phyloP scores from a whole-genome alignment of 1,284 basidiomycete genomes.

The Meira nashicola region DNA sequence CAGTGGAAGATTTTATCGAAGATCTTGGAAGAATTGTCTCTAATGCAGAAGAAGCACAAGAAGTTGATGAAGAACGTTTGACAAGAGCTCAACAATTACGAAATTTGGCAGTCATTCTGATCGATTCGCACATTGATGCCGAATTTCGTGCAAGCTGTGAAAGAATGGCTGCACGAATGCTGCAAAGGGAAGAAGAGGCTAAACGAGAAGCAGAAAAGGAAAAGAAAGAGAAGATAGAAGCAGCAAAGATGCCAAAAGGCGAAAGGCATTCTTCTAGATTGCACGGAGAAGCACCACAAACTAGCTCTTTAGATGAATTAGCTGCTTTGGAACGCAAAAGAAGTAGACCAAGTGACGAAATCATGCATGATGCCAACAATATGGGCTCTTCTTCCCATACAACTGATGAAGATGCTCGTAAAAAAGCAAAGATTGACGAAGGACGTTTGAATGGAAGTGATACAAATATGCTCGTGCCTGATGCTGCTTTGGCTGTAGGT shows the following conservation, averaged over 20 bases:
- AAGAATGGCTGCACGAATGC: slow-evolving; percentile 75
- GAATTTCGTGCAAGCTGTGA: slow-evolving; percentile 78
- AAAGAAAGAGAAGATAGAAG: slow-evolving; percentile 42
- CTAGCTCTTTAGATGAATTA: slow-evolving; percentile 20
- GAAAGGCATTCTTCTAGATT: slow-evolving; percentile 58
- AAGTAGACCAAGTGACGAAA: not conserved
- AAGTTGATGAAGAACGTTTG: slow-evolving; percentile 67
- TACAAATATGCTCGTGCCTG: not conserved
- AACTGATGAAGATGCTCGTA: not conserved
- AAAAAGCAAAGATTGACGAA: not conserved
- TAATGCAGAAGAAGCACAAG: slow-evolving; percentile 64
- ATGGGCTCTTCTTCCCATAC: too few species aligned
- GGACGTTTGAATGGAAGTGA: not conserved
- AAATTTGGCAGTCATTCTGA: slow-evolving; percentile 76
- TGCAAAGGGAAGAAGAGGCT: slow-evolving; percentile 58
- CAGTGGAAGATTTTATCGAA: slow-evolving; percentile 77
- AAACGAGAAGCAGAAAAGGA: slow-evolving; percentile 61
- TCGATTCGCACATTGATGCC: slow-evolving; percentile 77
- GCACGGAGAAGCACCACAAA: slow-evolving; percentile 67
- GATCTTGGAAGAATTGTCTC: slow-evolving; percentile 84
- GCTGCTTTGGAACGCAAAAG: slow-evolving; percentile 21
- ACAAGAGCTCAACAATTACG: slow-evolving; percentile 85
- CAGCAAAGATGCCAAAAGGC: slow-evolving; percentile 45
- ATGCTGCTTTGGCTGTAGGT: not conserved
- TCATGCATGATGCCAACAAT: too few species aligned